Evolutionary conservation across 352 stramenopile genomes (phyloP), one percentile per base, ranked within the genome.

Genomic region (Phytophthora crassamura): DNA sequence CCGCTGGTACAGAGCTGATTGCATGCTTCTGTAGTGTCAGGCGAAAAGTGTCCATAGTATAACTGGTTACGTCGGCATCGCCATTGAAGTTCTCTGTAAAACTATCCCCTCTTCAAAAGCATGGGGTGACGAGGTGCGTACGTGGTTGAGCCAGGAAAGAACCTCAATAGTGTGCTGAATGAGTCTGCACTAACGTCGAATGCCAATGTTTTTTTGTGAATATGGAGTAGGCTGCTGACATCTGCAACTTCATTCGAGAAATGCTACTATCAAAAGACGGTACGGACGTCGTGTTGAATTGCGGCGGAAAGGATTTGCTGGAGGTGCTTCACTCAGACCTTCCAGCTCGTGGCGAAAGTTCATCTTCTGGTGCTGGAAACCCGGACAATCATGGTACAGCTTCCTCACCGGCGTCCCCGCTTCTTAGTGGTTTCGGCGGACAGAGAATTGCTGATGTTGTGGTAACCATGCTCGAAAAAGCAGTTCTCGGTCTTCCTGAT

Each of bases 201-300:
- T 16, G 11, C 3, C 22, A 25, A 25, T 32, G 7, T 12, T 0
- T 22, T 52, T 16, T 67, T 42, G 11, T 42, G 12, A 28, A 10
- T 47, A 25, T 35, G 30, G 16, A 12, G 39, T 11, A 88, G 79
- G 70, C 83, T n/a, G 63, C 78, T 10, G 81, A 93, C 18, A 64
- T 87, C 2, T 80, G 69, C 64, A 86, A 86, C 33, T 93, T 93
- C 35, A 46, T 90, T 16, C 79, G 80, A 39, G 71, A 88, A 58
- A 79, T 87, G 30, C 54, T 93, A 25, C 55, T 80, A 5, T 64
- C 70, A 12, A 72, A 61, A 39, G 80, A 89, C 43, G 84, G 84
- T 0, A 50, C 62, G 47, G 69, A 84, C 16, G 72, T 85, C 18
- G 73, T 90, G 7, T 52, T 78, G 10, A 71, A 57, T 25, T 91